A percentile compares a stretch with the other conserved stretches of the same genome.
Evolutionary conservation across 1,284 basidiomycete species (phyloP).

Genomic region (Xerocomus cyaneibrunnescens): DNA sequence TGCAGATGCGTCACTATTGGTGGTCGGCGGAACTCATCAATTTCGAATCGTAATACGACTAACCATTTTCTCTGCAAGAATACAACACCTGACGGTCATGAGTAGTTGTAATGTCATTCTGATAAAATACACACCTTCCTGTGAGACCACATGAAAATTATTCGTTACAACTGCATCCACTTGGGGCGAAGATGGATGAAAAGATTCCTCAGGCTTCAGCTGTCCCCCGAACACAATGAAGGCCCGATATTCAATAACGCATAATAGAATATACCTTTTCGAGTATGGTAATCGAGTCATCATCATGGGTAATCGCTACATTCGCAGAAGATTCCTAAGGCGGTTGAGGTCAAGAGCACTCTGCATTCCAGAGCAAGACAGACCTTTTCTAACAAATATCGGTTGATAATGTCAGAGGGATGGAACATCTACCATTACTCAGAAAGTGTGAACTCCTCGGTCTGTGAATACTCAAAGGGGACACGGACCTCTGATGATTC

Average conservation of each 20-base stretch:
- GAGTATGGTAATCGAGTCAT: slow-evolving; percentile 3
- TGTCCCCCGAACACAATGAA: background rate
- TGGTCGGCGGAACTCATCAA: background rate
- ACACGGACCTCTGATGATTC: too few relatives aligned
- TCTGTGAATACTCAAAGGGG: too few relatives aligned
- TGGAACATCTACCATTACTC: background rate
- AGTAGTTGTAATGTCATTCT: background rate
- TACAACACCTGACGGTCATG: background rate
- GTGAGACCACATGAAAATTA: background rate
- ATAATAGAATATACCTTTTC: too few relatives aligned
- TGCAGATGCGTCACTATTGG: background rate
- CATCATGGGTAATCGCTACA: slow-evolving; percentile 15
- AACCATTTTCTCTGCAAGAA: background rate
- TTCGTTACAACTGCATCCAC: background rate
- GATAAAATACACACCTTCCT: background rate
- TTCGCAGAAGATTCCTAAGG: slow-evolving; percentile 10
- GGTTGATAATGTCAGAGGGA: slow-evolving; percentile 17
- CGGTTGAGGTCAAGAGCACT: background rate
- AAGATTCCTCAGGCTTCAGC: background rate
- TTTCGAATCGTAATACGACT: background rate
- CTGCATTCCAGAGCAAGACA: background rate
- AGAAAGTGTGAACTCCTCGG: too few relatives aligned
- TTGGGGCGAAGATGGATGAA: too few relatives aligned
- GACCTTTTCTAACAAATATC: slow-evolving; percentile 16
- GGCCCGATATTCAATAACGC: too few relatives aligned